These are phyloP conservation scores for Cyberlindnera maritima DNA, from an alignment of 805 yeast genomes.

Conservation along the genomic window DNA sequence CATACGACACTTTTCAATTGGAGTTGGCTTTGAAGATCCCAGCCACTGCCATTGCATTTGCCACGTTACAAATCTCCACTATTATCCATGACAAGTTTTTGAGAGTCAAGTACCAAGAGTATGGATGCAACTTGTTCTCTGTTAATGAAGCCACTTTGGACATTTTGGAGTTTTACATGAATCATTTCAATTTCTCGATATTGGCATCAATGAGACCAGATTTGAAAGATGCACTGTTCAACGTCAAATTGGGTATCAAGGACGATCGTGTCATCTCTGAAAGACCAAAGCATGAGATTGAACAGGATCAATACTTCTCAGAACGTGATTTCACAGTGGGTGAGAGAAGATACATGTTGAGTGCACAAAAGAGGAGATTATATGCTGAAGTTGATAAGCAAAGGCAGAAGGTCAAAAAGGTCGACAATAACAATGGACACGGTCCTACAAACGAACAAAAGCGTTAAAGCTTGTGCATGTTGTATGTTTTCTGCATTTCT, in stretches of 20 bases:
- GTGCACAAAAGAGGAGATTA: slow-evolving; percentile 46
- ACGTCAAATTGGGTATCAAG: slow-evolving; percentile 45
- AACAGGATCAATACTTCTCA: slow-evolving; percentile 43
- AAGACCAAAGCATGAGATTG: slow-evolving; percentile 28
- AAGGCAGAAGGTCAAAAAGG: background rate
- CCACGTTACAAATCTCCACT: slow-evolving; percentile 58
- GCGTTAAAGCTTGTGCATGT: too few relatives aligned
- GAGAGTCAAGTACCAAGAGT: slow-evolving; percentile 14
- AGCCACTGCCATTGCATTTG: slow-evolving; percentile 71
- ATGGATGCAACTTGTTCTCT: slow-evolving; percentile 22
- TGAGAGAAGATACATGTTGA: slow-evolving; percentile 52
- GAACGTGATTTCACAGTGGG: slow-evolving; percentile 36
- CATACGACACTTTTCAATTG: slow-evolving; percentile 71
- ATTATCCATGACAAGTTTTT: slow-evolving; percentile 39
- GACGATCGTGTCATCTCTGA: slow-evolving; percentile 30
- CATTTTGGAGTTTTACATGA: slow-evolving; percentile 58
- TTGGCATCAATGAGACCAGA: slow-evolving; percentile 40
- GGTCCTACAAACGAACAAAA: too few relatives aligned
- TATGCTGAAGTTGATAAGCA: slow-evolving; percentile 31
- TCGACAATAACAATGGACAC: background rate
- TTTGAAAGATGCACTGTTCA: slow-evolving; percentile 34
- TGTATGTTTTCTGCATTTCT: too few relatives aligned
- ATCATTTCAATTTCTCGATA: slow-evolving; percentile 49
- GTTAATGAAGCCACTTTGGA: slow-evolving; percentile 52
- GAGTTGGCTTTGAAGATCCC: slow-evolving; percentile 69